Evolutionary conservation across 1,139 yeast genomes (phyloP).

Genomic region (Candida sp.): DNA sequence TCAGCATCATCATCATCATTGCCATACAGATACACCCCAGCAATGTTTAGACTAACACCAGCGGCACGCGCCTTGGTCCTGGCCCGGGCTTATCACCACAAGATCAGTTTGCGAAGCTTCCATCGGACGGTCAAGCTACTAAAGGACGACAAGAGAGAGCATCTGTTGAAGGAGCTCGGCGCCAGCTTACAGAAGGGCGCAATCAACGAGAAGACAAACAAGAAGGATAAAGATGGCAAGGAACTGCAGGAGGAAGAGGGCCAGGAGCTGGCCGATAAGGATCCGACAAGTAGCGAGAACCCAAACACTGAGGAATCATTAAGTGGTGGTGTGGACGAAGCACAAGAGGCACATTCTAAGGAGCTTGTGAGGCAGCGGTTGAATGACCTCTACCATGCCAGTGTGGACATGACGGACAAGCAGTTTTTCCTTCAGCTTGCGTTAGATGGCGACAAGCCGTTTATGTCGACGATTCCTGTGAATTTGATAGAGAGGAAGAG

Average conservation of each 20-base stretch:
- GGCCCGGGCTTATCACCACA: background rate
- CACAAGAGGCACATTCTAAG: background rate
- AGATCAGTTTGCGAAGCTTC: constrained; percentile 5
- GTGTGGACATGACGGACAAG: constrained; percentile 44
- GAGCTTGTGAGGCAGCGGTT: constrained; percentile 5
- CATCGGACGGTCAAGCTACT: constrained; percentile 5
- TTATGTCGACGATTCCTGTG: constrained; percentile 36
- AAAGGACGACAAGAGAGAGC: constrained; percentile 31
- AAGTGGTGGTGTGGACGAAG: background rate
- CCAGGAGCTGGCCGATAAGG: constrained; percentile 4
- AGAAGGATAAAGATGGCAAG: constrained; percentile 11
- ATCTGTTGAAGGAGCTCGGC: constrained; percentile 31
- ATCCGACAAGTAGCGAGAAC: constrained; percentile 5
- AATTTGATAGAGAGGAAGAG: constrained; percentile 41
- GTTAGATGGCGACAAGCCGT: constrained; percentile 40
- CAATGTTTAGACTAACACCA: background rate
- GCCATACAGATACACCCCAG: too few relatives aligned
- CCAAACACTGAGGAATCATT: background rate
- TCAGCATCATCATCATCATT: too few relatives aligned
- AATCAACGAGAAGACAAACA: constrained; percentile 15
- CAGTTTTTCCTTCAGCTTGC: constrained; percentile 42
- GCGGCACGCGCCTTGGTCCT: background rate
- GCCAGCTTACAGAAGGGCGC: constrained; percentile 33
- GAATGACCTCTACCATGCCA: constrained; percentile 26
- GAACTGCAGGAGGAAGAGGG: constrained; percentile 9